phyloP scores from a whole-genome alignment of 768 basidiomycete species.

The Tricholoma furcatifolium region DNA sequence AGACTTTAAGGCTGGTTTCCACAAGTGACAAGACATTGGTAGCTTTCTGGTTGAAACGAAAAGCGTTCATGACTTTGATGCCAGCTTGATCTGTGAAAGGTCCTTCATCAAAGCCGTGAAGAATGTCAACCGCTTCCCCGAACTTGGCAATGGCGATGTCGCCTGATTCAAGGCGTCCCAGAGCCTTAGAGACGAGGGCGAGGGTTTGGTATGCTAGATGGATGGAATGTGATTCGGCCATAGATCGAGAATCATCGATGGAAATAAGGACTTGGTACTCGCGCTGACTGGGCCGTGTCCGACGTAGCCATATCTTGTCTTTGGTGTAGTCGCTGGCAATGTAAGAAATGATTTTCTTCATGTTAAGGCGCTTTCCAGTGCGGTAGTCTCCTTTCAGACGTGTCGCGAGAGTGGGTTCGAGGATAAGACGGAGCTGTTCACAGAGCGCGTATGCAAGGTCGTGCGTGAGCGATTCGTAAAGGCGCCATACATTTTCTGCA shows the following conservation, averaged over 20 bases:
- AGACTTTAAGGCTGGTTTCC: conserved; percentile 70
- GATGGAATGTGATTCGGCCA: conserved; percentile 90
- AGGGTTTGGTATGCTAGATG: conserved; percentile 95
- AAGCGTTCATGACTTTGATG: conserved; percentile 75
- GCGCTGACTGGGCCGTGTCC: conserved; percentile 89
- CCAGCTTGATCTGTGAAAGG: conserved; percentile 82
- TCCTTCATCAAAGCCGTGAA: conserved; percentile 84
- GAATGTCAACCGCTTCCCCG: conserved; percentile 81
- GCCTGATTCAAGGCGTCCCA: conserved; percentile 92
- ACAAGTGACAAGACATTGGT: conserved; percentile 86
- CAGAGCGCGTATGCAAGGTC: conserved; percentile 90
- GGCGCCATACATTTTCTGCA: conserved; percentile 83
- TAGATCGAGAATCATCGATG: conserved; percentile 94
- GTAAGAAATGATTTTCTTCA: conserved; percentile 98
- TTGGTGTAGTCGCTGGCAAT: conserved; percentile 99
- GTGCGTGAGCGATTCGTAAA: conserved; percentile 88
- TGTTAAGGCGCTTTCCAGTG: conserved; percentile 95
- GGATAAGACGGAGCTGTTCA: conserved; percentile 93
- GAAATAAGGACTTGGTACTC: conserved; percentile 96
- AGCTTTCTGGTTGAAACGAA: conserved; percentile 85
- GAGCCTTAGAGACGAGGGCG: conserved; percentile 86
- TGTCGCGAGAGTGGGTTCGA: conserved; percentile 93
- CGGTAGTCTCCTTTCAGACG: conserved; percentile 96
- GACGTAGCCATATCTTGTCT: conserved; percentile 97
- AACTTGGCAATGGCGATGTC: conserved; percentile 91